Base-by-base conservation (phyloP, 2,329 filamentous ascomycete species). In the Penicillium crustosum region DNA sequence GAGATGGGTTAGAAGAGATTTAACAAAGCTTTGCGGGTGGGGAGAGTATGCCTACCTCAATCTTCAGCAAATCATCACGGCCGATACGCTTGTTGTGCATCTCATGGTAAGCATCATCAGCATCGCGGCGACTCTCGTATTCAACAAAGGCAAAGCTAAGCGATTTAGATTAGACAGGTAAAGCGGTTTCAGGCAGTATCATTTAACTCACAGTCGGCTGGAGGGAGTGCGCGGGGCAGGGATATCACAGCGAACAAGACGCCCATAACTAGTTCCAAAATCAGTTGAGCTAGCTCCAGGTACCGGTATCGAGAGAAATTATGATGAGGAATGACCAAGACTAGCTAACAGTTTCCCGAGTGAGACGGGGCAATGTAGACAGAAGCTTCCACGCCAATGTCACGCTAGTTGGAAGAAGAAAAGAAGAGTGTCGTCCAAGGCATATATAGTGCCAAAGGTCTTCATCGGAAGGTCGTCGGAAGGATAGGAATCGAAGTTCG, bases 71-170 rank as follows among this genome's bases (percentile, higher is more conserved):
- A 71, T 99, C 94, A 73, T 99, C 94, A 62, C 93, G 89, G 48
- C 92, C 93, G 68, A 99, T 92, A 66, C 93, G 91, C 86, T 97
- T 97, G 83, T 97, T 97, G 75, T 99, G 94, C 94, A 99, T 99
- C 81, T 99, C 94, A 77, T 99, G 91, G 76, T 99, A 99, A 48
- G 94, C 94, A 80, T 99, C 94, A 77, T 99, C 94, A 64, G 94
- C 93, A 82, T 99, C 94, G 69, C 94, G 93, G 70, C 93, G 91
- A 77, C 93, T 95, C 82, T 99, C 94, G 78, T 99, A 99, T 80
- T 99, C 94, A 65, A 99, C 94, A 76, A 99, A 99, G 38, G 94
- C 94, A 77, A 99, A 99, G 67, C 94, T 87, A 53, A 27, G 33
- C 13, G 23, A 44, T 19, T 9, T 10, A 9, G 35, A 51, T 61